These are phyloP conservation scores for Oehlia diaphana DNA, from an alignment of 192 early-diverging fungal species.

Conservation along the genomic window DNA sequence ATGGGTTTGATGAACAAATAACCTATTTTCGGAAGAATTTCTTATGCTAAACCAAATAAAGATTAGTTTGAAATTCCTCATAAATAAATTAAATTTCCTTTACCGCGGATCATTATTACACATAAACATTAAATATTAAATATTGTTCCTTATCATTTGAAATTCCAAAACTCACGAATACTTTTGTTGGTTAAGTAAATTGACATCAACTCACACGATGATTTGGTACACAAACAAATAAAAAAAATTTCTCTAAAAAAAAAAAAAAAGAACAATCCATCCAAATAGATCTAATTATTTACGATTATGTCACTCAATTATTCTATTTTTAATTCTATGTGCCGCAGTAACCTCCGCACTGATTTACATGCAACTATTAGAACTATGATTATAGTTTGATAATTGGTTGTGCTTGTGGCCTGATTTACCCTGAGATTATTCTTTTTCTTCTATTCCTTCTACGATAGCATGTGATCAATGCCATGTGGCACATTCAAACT, in stretches of 20 bases:
- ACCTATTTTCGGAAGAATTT: not conserved
- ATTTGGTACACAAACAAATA: not conserved
- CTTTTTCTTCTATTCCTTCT: not conserved
- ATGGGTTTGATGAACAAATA: not conserved
- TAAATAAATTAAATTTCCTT: not conserved
- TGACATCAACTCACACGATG: not conserved
- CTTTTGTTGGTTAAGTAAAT: not conserved
- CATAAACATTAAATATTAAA: not conserved
- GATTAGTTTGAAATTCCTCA: not conserved
- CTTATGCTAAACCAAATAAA: not conserved
- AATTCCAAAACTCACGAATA: not conserved
- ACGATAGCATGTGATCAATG: not conserved
- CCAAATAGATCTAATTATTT: not conserved
- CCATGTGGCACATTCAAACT: slow-evolving; percentile 6
- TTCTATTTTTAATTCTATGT: no score
- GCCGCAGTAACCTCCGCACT: no score
- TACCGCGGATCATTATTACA: not conserved
- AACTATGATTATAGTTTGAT: not conserved
- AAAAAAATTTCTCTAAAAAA: not conserved
- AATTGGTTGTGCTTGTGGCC: not conserved
- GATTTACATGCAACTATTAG: not conserved
- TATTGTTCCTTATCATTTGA: not conserved
- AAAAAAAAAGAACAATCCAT: not conserved
- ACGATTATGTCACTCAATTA: no score
- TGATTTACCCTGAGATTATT: not conserved